Evolutionary conservation across 2,329 filamentous ascomycete genomes (phyloP).

Genomic region (Colletotrichum liriopes): DNA sequence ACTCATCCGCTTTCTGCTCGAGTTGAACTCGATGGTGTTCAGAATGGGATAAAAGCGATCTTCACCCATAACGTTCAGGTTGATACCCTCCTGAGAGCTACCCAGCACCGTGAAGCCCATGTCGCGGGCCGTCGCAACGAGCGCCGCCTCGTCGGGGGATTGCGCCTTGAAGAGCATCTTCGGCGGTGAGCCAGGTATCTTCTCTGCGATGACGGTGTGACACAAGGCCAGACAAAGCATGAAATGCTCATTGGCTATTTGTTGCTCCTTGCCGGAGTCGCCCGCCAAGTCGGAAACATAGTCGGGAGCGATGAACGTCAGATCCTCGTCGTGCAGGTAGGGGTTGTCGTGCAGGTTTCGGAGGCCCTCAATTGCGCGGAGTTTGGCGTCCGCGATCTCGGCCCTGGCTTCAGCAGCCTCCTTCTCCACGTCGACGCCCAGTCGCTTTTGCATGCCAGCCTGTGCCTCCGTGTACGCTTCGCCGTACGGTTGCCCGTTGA

Average conservation of each 20-base stretch:
- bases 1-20: constrained; percentile 96
- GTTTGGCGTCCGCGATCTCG: constrained; percentile 85
- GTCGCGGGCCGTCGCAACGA: constrained; percentile 94
- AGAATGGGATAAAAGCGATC: constrained; percentile 89
- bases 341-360: constrained; percentile 89
- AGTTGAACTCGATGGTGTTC: constrained; percentile 98
- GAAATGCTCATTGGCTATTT: constrained; percentile 85
- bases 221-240: constrained; percentile 97
- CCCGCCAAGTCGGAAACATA: constrained; percentile 89
- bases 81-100: constrained; percentile 83
- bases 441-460: constrained; percentile 93
- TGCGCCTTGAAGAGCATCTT: constrained; percentile 97
- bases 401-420: constrained; percentile 80
- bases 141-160: constrained; percentile 94
- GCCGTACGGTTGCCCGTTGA: constrained; percentile 96
- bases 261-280: constrained; percentile 82
- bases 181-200: constrained; percentile 89
- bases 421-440: constrained; percentile 88
- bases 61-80: constrained; percentile 88
- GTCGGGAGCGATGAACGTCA: constrained; percentile 94
- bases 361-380: constrained; percentile 79
- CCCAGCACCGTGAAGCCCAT: constrained; percentile 95
- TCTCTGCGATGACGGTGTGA: constrained; percentile 95
- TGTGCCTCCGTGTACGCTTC: constrained; percentile 98
- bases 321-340: constrained; percentile 88